Percentiles rank a stretch among this genome's conserved stretches.
phyloP scores from a whole-genome alignment of 1,139 yeast genomes.

The Meyerozyma sp. region DNA sequence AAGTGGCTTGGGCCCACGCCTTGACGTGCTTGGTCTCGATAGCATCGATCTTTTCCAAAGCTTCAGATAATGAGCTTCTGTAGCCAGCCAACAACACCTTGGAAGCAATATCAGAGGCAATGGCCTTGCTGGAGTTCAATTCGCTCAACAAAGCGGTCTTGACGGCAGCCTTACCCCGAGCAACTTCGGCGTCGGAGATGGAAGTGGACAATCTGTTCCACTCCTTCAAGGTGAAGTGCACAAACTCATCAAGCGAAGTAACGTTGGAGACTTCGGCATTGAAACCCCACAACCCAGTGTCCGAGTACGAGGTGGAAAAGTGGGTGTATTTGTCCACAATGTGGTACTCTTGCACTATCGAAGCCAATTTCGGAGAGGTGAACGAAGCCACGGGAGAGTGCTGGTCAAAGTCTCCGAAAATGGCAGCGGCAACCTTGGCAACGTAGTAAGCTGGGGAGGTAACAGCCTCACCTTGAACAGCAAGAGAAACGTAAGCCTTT shows the following conservation, averaged over 20 bases:
- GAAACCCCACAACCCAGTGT: constrained; percentile 82
- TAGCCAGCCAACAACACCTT: constrained; percentile 58
- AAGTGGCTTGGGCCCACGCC: constrained; percentile 67
- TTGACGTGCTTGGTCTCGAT: constrained; percentile 56
- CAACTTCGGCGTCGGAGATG: constrained; percentile 70
- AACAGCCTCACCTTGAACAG: constrained; percentile 65
- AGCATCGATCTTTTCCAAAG: constrained; percentile 57
- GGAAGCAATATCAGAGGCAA: constrained; percentile 55
- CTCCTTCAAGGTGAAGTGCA: constrained; percentile 75
- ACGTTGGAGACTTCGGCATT: constrained; percentile 59
- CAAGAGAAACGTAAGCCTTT: constrained; percentile 70
- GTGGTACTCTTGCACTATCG: constrained; percentile 66
- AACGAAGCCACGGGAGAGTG: constrained; percentile 51
- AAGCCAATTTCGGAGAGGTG: constrained; percentile 84
- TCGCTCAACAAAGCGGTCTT: constrained; percentile 54
- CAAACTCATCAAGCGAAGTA: constrained; percentile 60
- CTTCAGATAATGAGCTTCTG: constrained; percentile 55
- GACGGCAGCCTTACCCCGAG: constrained; percentile 68
- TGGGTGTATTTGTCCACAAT: constrained; percentile 67
- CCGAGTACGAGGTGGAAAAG: constrained; percentile 67
- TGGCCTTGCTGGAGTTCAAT: constrained; percentile 42
- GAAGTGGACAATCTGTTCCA: constrained; percentile 82
- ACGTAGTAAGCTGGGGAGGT: constrained; percentile 60
- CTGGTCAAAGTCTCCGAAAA: constrained; percentile 58
- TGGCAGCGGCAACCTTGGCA: constrained; percentile 68